Percentiles rank a stretch among this genome's conserved stretches.
These are phyloP conservation scores for Gillenia trifoliata DNA, from an alignment of 306 rosid species.

Conservation along the genomic window DNA sequence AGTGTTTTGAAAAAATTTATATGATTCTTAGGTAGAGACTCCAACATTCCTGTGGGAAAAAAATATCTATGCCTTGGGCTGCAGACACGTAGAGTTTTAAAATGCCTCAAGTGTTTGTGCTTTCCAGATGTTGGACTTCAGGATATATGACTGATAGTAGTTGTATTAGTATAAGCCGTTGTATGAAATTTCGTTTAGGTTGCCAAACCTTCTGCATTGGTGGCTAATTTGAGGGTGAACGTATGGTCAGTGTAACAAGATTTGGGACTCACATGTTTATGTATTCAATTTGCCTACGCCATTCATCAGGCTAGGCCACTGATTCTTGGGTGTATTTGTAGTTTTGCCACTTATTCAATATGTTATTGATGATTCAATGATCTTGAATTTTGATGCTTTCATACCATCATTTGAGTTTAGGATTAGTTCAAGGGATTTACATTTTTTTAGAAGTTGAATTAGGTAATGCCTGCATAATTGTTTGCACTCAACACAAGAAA, in stretches of 20 bases:
- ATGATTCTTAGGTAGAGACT: neutral
- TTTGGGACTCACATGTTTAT: neutral
- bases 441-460: neutral
- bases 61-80: neutral
- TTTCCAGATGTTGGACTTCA: neutral
- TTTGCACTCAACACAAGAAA: neutral
- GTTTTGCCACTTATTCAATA: neutral
- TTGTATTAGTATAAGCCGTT: neutral
- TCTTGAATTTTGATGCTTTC: neutral
- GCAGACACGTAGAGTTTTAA: neutral
- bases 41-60: neutral
- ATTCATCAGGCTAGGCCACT: neutral
- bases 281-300: neutral
- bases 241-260: neutral
- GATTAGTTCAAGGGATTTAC: neutral
- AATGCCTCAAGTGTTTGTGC: neutral
- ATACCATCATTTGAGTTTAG: neutral
- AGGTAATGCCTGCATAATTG: neutral
- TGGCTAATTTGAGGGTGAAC: neutral
- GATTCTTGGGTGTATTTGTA: neutral
- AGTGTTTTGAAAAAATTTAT: neutral
- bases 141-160: neutral
- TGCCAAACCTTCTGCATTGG: neutral
- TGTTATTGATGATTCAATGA: neutral
- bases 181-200: neutral